Base-by-base conservation (phyloP, 305 asterid species). In the Fraxinus sp. region DNA sequence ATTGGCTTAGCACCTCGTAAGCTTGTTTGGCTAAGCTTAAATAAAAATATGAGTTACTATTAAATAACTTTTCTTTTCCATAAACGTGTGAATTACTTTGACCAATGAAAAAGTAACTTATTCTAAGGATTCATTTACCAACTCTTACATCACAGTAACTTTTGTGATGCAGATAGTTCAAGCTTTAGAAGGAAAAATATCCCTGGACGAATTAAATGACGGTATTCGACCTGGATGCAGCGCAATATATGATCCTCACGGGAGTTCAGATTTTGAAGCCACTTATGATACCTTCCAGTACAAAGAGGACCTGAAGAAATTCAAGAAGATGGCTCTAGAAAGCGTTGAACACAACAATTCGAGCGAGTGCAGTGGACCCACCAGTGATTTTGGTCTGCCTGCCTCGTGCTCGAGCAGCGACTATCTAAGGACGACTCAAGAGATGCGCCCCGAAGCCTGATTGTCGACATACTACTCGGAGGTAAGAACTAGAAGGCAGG, bases 231-330 rank as follows among this genome's bases (percentile, higher is more conserved):
- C 93, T 24, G 95, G 89, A 80, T 91, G 87, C 57, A 89, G 90
- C 80, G 30, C 82, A 1, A 46, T 70, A 18, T 66, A 85, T 43
- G 92, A 85, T 28, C 88, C 97, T 13, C 85, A 89, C 3, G 93
- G 88, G 77, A 92, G 97, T 89, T 80, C 92, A 2, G 98, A 91
- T 74, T 90, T 81, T 18, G 97, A 90, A 64, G 77, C 90, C 59
- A 77, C 86, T 33, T 92, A 90, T 3, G 93, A 90, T 88, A 85
- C 91, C 26, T 77, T 82, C 13, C 91, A 92, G 75, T 95, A 95
- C 94, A 95, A 86, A 83, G 97, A 95, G 85, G 98, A 93, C 82
- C 88, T 95, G 80, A 86, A 84, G 71, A 93, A 93, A 83, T 92
- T 95, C 91, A 89, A 87, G 86, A 90, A 89, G 84, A 89, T 93